Evolutionary conservation across 2,329 filamentous ascomycete genomes (phyloP), one percentile per base, ranked within the genome.

Genomic region (Cladosporium colombiae): DNA sequence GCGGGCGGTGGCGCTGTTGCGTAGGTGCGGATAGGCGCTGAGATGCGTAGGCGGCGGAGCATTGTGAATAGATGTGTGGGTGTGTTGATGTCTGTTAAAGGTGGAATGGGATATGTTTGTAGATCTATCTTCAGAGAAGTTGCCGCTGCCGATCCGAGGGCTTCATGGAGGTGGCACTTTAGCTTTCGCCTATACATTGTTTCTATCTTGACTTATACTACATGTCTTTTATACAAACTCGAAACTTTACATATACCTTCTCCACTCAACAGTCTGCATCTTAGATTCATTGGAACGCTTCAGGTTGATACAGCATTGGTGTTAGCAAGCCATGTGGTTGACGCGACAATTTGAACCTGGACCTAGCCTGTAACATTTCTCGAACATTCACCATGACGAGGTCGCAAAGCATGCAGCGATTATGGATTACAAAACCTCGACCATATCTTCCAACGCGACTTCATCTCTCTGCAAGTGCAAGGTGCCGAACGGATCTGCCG

Each of bases 1-100:
- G 63, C 57, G 23, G 49, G 58, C 2, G 64, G 66, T 29, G 64
- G 63, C 35, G 59, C 10, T 29, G 58, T 65, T 49, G 56, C n/a
- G 58, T 67, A 65, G 55, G 25, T 49, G 56, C 65, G 44, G 16
- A n/a, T 13, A 5, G 61, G 40, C 53, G 52, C 31, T 31, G 44
- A 16, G 61, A 29, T 25, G 27, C 25, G 46, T 31, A 56, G 44
- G 13, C 60, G 33, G 21, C 58, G 37, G 23, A 59, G 40, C 35
- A 46, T 44, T n/a, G 11, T n/a, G 25, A 18, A 13, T 8, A 53
- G 29, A 13, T 18, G 11, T 21, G 52, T 29, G n/a, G 16, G 27
- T 21, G 52, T 55, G 29, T 33, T 5, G 52, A 31, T 11, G 18
- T 2, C n/a, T 31, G 27, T 13, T 55, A 18, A 6, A 31, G 52